These are phyloP conservation scores for Tulasnella sp. DNA, from an alignment of 768 basidiomycete species.

Conservation along the genomic window DNA sequence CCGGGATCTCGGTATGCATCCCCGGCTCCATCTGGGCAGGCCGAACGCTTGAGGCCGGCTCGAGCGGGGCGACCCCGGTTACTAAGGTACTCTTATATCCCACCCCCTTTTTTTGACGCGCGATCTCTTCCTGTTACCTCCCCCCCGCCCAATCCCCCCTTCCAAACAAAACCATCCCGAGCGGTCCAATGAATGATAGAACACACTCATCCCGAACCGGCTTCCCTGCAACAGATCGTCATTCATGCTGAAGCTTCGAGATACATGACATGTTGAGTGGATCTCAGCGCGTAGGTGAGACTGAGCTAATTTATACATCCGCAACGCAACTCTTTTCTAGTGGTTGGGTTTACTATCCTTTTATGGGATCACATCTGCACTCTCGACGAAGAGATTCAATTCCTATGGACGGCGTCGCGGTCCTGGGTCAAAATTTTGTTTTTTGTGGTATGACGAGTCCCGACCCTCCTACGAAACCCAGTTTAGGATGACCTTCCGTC, in stretches of 20 bases:
- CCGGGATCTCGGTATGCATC: no score
- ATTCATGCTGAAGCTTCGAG: no score
- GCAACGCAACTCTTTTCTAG: background rate
- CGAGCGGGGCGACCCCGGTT: no score
- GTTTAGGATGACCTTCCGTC: background rate
- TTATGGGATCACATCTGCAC: background rate
- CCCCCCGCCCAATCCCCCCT: background rate
- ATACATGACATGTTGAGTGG: no score
- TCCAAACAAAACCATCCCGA: background rate
- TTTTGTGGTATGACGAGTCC: background rate
- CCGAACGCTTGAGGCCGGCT: no score
- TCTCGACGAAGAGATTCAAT: background rate
- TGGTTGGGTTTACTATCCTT: background rate
- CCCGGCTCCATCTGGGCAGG: no score
- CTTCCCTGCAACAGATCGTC: no score
- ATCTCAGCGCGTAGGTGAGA: background rate
- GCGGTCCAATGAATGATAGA: background rate
- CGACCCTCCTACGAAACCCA: background rate
- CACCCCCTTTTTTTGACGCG: no score
- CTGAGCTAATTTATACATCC: background rate
- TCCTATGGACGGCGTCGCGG: background rate
- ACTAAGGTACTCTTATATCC: no score
- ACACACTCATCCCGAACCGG: no score
- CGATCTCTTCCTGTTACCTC: no score
- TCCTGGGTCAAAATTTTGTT: background rate